Evolutionary conservation across 768 basidiomycete genomes (phyloP), one percentile per base, ranked within the genome.

Genomic region (Lactarius trivialis): DNA sequence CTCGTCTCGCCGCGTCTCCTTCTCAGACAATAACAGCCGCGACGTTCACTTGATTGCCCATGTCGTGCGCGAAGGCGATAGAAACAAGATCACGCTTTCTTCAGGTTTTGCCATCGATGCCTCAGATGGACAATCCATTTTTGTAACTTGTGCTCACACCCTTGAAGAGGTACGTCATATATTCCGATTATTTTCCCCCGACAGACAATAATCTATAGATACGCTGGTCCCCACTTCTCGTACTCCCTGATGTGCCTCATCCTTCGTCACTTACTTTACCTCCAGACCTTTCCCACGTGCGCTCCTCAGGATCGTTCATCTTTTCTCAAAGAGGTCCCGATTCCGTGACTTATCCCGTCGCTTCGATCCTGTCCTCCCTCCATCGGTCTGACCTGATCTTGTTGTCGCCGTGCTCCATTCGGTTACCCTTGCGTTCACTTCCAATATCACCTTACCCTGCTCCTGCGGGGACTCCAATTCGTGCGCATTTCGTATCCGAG

Each of bases 381-480:
- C 85, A 82, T 59, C 76, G 78, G 8, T 81, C 80, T 2, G 86
- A 88, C 70, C 70, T 88, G 26, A 67, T 85, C 11, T 69, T 86
- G 21, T 73, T 86, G 66, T 63, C 63, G 1, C 53, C 56, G 19
- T 34, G 51, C 17, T 37, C 52, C 11, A 33, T 50, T 70, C 68
- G 52, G 55, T 67, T 52, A 30, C 55, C 73, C 7, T 70, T 81
- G 19, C 77, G 74, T 21, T 71, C 82, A 1, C 76, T 88, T 5
- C 84, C 86, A 4, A 74, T 88, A 24, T 84, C 82, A 26, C 85
- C 83, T 4, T 89, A 85, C 71, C 85, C 87, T 0, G 78, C 76
- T 2, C 77, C 75, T 0, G 70, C 71, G 2, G 77, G 76, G 2
- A 78, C 82, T 1, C 57, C 69, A 0, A 74, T 87, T n/a, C 76